A percentile compares a stretch with the other conserved stretches of the same genome.
Evolutionary conservation across 176 grass and related monocot species (phyloP).

Genomic region (sorghum (Sorghum bicolor)): Sorghum_bicolor_NCBIv3 NC_012872.2:62377501-62378000

Average conservation of each 20-base stretch:
- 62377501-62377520: no score
- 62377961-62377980: slow-evolving; percentile 2
- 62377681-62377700: neutral
- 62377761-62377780: neutral
- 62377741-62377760: neutral
- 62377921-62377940: no score
- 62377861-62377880: neutral
- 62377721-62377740: neutral
- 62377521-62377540: neutral
- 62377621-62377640: neutral
- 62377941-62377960: neutral
- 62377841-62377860: neutral
- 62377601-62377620: neutral
- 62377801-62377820: neutral
- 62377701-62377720: neutral
- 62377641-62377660: slow-evolving; percentile 8
- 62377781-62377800: neutral
- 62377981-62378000: slow-evolving; percentile 1
- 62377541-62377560: neutral
- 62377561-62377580: neutral
- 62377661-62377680: neutral
- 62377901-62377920: no score
- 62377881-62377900: neutral
- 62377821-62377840: neutral
- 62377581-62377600: neutral